phyloP scores from a whole-genome alignment of 306 rosid species.

The Quercus cerris region DNA sequence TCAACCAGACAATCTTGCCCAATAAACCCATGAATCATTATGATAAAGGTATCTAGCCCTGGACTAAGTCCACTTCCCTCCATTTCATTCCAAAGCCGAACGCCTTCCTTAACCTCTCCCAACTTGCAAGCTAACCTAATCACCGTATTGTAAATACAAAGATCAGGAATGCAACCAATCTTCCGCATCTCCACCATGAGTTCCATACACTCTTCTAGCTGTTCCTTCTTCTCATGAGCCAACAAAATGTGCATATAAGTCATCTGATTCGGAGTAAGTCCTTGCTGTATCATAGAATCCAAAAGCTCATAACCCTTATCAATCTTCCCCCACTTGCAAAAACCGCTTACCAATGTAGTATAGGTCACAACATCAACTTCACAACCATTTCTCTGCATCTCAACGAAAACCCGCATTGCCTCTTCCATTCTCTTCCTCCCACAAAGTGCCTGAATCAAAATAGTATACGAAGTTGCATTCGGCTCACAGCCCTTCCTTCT shows the following conservation, averaged over 20 bases:
- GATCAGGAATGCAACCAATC: conserved; percentile 68
- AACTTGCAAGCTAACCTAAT: conserved; percentile 80
- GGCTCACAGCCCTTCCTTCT: conserved; percentile 60
- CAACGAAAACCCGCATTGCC: conserved; percentile 61
- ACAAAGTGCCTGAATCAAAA: conserved; percentile 75
- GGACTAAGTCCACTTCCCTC: conserved; percentile 63
- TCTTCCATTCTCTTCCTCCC: conserved; percentile 70
- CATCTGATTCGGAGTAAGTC: conserved; percentile 58
- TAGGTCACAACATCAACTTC: conserved; percentile 67
- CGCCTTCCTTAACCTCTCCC: conserved; percentile 75
- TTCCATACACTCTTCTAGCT: conserved; percentile 76
- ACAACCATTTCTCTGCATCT: conserved; percentile 76
- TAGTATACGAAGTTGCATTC: conserved; percentile 62
- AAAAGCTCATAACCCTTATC: conserved; percentile 66
- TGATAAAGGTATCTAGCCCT: conserved; percentile 63
- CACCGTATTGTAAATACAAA: conserved; percentile 56
- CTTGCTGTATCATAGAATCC: conserved; percentile 69
- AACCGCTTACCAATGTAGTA: conserved; percentile 72
- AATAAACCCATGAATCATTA: conserved; percentile 83
- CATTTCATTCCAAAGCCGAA: conserved; percentile 71
- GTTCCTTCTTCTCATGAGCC: conserved; percentile 90
- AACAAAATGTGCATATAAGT: conserved; percentile 62
- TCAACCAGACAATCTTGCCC: conserved; percentile 61
- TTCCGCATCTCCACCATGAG: conserved; percentile 71
- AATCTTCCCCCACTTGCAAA: conserved; percentile 85